Evolutionary conservation across 2,329 filamentous ascomycete genomes (phyloP).

Genomic region (Fusarium nelsonii): DNA sequence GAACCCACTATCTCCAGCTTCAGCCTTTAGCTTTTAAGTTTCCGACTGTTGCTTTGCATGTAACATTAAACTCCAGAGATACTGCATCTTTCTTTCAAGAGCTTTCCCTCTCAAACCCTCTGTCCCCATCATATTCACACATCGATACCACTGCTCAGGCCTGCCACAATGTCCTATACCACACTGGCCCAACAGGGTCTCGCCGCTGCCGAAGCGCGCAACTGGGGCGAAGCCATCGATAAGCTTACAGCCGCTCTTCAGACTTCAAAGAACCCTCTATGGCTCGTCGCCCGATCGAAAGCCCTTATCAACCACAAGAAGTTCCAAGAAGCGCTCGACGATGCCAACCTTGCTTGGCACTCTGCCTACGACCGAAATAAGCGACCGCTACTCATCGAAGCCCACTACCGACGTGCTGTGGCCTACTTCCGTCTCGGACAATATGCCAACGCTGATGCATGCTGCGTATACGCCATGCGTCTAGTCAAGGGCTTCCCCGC

Average conservation of each 20-base stretch:
- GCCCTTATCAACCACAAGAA: constrained; percentile 76
- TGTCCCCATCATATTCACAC: no score
- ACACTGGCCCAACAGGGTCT: constrained; percentile 72
- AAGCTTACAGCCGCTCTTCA: constrained; percentile 77
- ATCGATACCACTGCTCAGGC: background rate
- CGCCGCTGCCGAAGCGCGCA: constrained; percentile 69
- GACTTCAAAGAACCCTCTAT: constrained; percentile 75
- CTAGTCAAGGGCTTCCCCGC: constrained; percentile 52
- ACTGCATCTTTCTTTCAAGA: background rate
- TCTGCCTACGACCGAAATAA: constrained; percentile 75
- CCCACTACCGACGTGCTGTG: constrained; percentile 84
- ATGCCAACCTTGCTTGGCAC: constrained; percentile 75
- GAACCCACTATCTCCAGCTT: constrained; percentile 43
- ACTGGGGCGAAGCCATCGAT: constrained; percentile 76
- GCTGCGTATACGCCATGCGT: constrained; percentile 70
- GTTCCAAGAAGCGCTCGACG: constrained; percentile 73
- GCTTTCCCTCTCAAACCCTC: background rate
- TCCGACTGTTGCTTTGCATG: background rate
- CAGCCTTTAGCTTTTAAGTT: background rate
- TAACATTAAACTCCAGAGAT: background rate
- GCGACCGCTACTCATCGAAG: constrained; percentile 80
- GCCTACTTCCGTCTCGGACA: constrained; percentile 76
- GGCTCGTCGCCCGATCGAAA: constrained; percentile 85
- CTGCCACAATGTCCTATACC: constrained; percentile 62
- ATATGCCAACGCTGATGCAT: constrained; percentile 80